A percentile compares a stretch with the other conserved stretches of the same genome.
phyloP scores from a whole-genome alignment of 2,329 filamentous ascomycete species.

The Pseudonectria foliicola region DNA sequence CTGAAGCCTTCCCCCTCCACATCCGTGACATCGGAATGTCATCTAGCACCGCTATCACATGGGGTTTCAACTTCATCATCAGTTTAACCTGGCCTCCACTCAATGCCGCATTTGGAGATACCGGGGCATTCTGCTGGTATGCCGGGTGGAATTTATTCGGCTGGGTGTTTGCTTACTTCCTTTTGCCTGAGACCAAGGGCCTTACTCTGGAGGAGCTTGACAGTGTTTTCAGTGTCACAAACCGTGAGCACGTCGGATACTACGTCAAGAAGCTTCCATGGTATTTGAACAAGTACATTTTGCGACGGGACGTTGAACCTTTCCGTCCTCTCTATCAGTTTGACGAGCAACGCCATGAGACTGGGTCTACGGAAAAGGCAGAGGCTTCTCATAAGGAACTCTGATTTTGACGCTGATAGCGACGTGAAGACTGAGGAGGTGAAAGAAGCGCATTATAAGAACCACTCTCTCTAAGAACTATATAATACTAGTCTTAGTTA shows the following conservation, averaged over 20 bases:
- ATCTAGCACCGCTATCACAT: conserved; percentile 33
- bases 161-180: conserved; percentile 27
- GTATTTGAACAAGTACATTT: conserved; percentile 24
- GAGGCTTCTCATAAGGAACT: background rate
- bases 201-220: conserved; percentile 29
- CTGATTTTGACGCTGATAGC: too few relatives aligned
- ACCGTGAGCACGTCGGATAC: conserved; percentile 24
- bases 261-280: conserved; percentile 25
- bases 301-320: conserved; percentile 21
- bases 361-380: background rate
- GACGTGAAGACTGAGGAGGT: too few relatives aligned
- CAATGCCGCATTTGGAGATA: conserved; percentile 15
- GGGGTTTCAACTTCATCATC: conserved; percentile 34
- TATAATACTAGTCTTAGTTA: too few relatives aligned
- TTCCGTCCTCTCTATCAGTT: conserved; percentile 27
- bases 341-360: conserved; percentile 8
- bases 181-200: conserved; percentile 29
- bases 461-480: too few relatives aligned
- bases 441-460: background rate
- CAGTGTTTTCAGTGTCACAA: conserved; percentile 25
- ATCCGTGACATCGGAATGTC: conserved; percentile 50
- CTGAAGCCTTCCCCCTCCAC: conserved; percentile 51
- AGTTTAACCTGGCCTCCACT: conserved; percentile 28
- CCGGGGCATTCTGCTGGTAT: conserved; percentile 33
- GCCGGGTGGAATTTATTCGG: conserved; percentile 30